These are phyloP conservation scores for Bipolaris sorokiniana DNA, from an alignment of 2,329 filamentous ascomycete genomes.

Conservation along the genomic window DNA sequence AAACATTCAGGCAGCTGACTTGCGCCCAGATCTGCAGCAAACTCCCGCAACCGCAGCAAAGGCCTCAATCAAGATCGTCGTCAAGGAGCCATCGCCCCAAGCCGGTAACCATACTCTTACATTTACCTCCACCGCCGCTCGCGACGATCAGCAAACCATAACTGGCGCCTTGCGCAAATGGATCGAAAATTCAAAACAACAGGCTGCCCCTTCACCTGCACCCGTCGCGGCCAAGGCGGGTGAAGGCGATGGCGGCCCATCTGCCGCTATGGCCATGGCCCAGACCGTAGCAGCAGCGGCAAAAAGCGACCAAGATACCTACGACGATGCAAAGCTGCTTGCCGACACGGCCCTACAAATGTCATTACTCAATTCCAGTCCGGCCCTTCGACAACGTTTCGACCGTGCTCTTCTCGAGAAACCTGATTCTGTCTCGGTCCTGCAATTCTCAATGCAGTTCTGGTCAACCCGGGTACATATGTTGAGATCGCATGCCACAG, in stretches of 20 bases:
- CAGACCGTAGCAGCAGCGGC: constrained; percentile 62
- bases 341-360: constrained; percentile 82
- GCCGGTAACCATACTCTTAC: constrained; percentile 81
- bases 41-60: constrained; percentile 87
- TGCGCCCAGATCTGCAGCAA: constrained; percentile 79
- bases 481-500: constrained; percentile 87
- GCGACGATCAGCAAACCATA: constrained; percentile 82
- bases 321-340: constrained; percentile 80
- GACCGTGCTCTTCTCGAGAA: constrained; percentile 83
- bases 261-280: constrained; percentile 78
- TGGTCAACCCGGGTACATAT: constrained; percentile 90
- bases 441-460: constrained; percentile 88
- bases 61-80: constrained; percentile 92
- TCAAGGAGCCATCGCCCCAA: constrained; percentile 66
- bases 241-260: constrained; percentile 44
- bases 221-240: constrained; percentile 34
- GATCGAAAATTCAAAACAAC: constrained; percentile 71
- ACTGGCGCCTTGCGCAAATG: constrained; percentile 80
- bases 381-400: constrained; percentile 79
- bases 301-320: constrained; percentile 66
- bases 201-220: constrained; percentile 44
- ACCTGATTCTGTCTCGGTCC: constrained; percentile 79
- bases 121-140: constrained; percentile 82
- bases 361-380: constrained; percentile 82
- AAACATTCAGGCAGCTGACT: constrained; percentile 12